Conservation (phyloP, 1,284 basidiomycete genomes). For the Athelia psychrophila region DNA sequence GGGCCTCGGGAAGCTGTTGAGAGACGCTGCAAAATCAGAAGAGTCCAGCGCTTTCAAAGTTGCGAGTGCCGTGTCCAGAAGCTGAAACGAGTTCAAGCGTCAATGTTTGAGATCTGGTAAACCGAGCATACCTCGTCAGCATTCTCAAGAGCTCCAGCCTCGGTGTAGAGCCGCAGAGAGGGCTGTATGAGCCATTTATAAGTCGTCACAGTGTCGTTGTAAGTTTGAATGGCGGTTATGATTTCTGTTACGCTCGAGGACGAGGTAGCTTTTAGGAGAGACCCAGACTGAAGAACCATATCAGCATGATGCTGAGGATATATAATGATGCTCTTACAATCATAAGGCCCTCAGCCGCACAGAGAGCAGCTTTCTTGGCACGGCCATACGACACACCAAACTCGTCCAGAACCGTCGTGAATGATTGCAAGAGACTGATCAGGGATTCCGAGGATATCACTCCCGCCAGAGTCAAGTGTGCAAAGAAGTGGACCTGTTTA, state of each 20-base stretch:
- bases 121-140: slow-evolving; percentile 51
- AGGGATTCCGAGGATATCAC: slow-evolving; percentile 77
- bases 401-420: slow-evolving; percentile 85
- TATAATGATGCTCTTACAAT: slow-evolving; percentile 48
- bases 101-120: neutral
- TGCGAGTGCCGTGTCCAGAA: slow-evolving; percentile 60
- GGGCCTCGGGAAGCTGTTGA: slow-evolving; percentile 64
- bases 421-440: slow-evolving; percentile 74
- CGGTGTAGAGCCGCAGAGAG: slow-evolving; percentile 44
- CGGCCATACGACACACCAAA: slow-evolving; percentile 87
- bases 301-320: slow-evolving; percentile 3
- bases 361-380: slow-evolving; percentile 81
- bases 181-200: slow-evolving; percentile 66
- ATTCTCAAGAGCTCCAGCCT: slow-evolving; percentile 39
- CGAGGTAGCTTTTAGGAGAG: slow-evolving; percentile 49
- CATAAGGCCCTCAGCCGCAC: slow-evolving; percentile 86
- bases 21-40: slow-evolving; percentile 52
- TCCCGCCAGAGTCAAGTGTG: slow-evolving; percentile 75
- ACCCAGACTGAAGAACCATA: slow-evolving; percentile 48
- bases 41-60: slow-evolving; percentile 53
- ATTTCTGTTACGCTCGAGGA: slow-evolving; percentile 56
- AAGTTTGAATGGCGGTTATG: slow-evolving; percentile 62
- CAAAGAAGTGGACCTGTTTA: slow-evolving; percentile 84
- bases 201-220: slow-evolving; percentile 55
- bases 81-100: slow-evolving; percentile 33